Evolutionary conservation across 139 green algal species (phyloP).

Genomic region (Gonium pectorale): DNA sequence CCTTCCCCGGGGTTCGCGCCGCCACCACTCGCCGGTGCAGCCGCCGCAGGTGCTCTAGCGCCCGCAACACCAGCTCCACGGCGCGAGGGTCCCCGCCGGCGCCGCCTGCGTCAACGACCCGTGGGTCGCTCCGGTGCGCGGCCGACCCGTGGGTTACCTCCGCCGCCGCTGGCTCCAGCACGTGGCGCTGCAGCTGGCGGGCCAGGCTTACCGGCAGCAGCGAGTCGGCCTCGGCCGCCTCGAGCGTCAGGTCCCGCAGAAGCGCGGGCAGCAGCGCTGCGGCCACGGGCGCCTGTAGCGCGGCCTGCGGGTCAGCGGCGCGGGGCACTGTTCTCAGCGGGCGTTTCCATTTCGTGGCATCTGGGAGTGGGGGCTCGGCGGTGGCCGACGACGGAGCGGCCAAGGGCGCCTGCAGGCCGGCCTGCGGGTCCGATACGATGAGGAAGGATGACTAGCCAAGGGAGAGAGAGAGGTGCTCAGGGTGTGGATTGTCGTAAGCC

Average conservation of each 20-base stretch:
- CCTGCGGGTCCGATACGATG: neutral
- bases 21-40: constrained; percentile 52
- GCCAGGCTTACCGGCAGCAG: neutral
- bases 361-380: too few species aligned
- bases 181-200: neutral
- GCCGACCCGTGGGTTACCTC: neutral
- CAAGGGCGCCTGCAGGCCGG: neutral
- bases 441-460: neutral
- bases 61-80: constrained; percentile 65
- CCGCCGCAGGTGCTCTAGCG: constrained; percentile 67
- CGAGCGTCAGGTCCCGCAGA: constrained; percentile 6
- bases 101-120: too few species aligned
- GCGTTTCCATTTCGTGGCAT: too few species aligned
- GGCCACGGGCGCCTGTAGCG: neutral
- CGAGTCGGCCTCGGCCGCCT: neutral
- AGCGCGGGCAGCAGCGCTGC: constrained; percentile 15
- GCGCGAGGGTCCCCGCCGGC: constrained; percentile 48
- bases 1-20: neutral
- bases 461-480: neutral
- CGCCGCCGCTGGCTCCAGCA: neutral
- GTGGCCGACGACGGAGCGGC: too few species aligned
- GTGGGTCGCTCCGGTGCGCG: neutral
- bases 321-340: too few species aligned
- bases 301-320: neutral
- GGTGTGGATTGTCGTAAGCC: neutral